Base-by-base conservation (phyloP, 805 yeast genomes). In the Candida broadrunensis region DNA sequence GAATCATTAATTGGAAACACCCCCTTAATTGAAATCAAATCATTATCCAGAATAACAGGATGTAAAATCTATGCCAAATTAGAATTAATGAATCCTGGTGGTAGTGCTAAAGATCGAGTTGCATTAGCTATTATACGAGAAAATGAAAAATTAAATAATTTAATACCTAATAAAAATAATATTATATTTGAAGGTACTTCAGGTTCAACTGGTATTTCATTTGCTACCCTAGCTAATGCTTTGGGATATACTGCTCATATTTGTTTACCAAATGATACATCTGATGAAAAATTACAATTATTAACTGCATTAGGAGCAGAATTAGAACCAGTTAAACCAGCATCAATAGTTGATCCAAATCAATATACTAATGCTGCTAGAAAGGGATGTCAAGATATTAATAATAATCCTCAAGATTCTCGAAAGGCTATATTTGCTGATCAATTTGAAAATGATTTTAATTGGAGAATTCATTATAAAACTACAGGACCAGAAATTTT, bases 401-500 rank as follows among this genome's bases (percentile, higher is more conserved):
- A 75, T 32, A 48, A 55, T 14, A 74, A 75, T 46, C 38, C 55
- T 0, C 39, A 59, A 6, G 70, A 70, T 32, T 42, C 49, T 0
- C 51, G 73, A 5, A 68, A 63, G 21, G 98, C 96, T 3, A 70
- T 91, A 0, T 93, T 91, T 67, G 97, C 97, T 1, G 90, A 91
- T 61, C 99, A 91, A 59, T 91, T 93, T 63, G 99, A 93, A 56
- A 93, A 88, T 58, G 95, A 85, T 46, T 80, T 80, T 45, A 91
- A 91, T 57, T 91, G 98, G 97, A 69, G 74, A 45, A 74, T 82
- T 2, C 99, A 91, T 60, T 89, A 80, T 61, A 60, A 60, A 13
- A 76, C 89, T 1, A 91, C 99, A 0, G 98, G 96, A 0, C 97
- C 98, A 1, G 99, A 91, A 55, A 87, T 91, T n/a, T 85, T 76